Evolutionary conservation across 2,329 filamentous ascomycete species (phyloP), one percentile per base, ranked within the genome.

Genomic region (Geosmithia morbida): DNA sequence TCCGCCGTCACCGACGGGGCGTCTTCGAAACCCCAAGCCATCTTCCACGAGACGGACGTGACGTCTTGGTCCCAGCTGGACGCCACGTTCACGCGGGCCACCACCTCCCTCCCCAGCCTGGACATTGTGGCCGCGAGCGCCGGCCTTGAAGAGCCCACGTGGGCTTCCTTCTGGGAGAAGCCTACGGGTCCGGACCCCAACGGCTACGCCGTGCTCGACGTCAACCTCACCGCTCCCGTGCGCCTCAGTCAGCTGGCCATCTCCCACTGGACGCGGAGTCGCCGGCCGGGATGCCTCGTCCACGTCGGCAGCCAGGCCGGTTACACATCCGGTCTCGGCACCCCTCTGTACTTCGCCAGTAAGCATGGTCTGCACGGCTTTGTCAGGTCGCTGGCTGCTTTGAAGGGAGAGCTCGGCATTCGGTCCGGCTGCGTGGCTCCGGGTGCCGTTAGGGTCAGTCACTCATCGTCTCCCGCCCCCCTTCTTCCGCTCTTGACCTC

Each of bases 101-200:
- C 63, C 6, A 45, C 51, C 2, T 48, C 50, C 41, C 64, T 66
- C 49, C 51, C 54, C 2, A 54, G 44, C 5, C 45, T 66, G 43
- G 62, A 66, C 51, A 58, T 66, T 33, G 61, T 66, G n/a, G 55
- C 65, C 17, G 55, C 60, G 19, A 63, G 62, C 22, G 65, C 64
- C 10, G 62, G 62, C 16, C 43, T 66, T 37, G 66, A 63, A 50
- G 65, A 67, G 45, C 65, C 64, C 3, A 49, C 54, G 11, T 62
- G 54, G 52, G 59, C 57, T 26, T 58, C 52, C 33, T 67, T 67
- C 57, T 66, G 62, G 63, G 51, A 59, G 18, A 50, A 63, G 11
- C 63, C 62, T 6, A 51, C 50, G 17, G 64, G 39, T 41, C 46
- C 7, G 56, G 55, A 60, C 22, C 55, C 56, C 1, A 61, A 61